phyloP scores from a whole-genome alignment of 768 basidiomycete species.

The Suillus decipiens region DNA sequence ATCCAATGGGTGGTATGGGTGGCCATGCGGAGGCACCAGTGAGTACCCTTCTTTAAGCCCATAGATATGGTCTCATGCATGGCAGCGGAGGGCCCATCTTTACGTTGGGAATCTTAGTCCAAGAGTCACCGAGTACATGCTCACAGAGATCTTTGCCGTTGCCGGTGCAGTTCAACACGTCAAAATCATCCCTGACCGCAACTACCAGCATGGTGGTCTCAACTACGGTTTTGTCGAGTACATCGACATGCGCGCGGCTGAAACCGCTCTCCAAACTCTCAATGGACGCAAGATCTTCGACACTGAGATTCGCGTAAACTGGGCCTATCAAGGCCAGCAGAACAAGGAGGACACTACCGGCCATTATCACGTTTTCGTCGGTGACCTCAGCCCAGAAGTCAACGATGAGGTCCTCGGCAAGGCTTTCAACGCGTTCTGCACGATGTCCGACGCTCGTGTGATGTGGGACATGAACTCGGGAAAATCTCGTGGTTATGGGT shows the following conservation, averaged over 20 bases:
- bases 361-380: slow-evolving; percentile 98
- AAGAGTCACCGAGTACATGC: slow-evolving; percentile 98
- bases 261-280: slow-evolving; percentile 97
- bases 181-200: slow-evolving; percentile 99
- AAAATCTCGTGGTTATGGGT: slow-evolving; percentile 97
- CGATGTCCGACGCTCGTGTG: slow-evolving; percentile 94
- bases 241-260: slow-evolving; percentile 97
- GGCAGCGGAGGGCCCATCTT: slow-evolving; percentile 89
- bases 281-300: slow-evolving; percentile 99
- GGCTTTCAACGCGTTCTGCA: slow-evolving; percentile 96
- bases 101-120: slow-evolving; percentile 99
- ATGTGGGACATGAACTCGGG: slow-evolving; percentile 99
- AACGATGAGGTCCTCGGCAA: slow-evolving; percentile 96
- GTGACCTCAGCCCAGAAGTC: slow-evolving; percentile 99
- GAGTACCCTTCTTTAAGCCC: slow-evolving; percentile 31
- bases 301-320: slow-evolving; percentile 98
- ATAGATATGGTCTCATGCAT: slow-evolving; percentile 16
- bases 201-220: slow-evolving; percentile 98
- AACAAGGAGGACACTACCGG: slow-evolving; percentile 98
- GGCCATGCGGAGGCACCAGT: slow-evolving; percentile 77
- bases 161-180: slow-evolving; percentile 97
- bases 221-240: slow-evolving; percentile 99
- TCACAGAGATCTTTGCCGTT: slow-evolving; percentile 96
- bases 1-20: slow-evolving; percentile 68
- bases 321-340: slow-evolving; percentile 98